Conservation (phyloP, 179 eudicot genomes). For the Spergularia azorica region DNA sequence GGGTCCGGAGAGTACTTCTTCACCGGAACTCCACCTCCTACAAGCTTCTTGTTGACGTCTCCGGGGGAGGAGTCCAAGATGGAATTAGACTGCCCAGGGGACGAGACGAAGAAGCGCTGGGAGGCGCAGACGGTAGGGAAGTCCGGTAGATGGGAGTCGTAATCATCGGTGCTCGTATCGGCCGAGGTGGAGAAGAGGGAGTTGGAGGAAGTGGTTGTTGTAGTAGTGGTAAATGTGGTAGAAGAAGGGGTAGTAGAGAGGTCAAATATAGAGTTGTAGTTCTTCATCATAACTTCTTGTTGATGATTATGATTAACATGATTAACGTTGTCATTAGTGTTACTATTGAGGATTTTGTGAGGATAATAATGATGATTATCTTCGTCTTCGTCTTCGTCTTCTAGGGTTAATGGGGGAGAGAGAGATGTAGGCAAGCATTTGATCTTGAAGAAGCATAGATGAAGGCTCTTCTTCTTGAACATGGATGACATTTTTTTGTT, state of each 20-base stretch:
- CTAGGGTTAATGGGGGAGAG: constrained; percentile 25
- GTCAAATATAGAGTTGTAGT: constrained; percentile 43
- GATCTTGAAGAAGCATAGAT: constrained; percentile 55
- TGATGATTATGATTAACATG: neutral
- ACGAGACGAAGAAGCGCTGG: constrained; percentile 66
- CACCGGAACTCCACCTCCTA: constrained; percentile 51
- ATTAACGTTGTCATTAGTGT: no score
- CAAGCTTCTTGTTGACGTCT: neutral
- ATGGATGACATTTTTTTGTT: constrained; percentile 38
- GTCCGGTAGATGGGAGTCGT: constrained; percentile 30
- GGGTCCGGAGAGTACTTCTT: constrained; percentile 71
- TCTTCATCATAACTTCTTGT: constrained; percentile 14
- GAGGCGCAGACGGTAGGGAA: constrained; percentile 53
- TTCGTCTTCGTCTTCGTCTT: constrained; percentile 13
- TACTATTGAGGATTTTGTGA: neutral
- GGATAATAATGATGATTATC: neutral
- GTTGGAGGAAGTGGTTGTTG: constrained; percentile 31
- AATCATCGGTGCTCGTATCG: constrained; percentile 9
- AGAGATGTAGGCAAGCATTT: constrained; percentile 44
- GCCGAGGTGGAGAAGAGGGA: constrained; percentile 32
- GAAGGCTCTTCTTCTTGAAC: constrained; percentile 51
- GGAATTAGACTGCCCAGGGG: constrained; percentile 75
- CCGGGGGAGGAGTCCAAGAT: constrained; percentile 40
- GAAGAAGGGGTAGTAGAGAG: constrained; percentile 23
- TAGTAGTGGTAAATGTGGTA: constrained; percentile 14